Percentiles rank a stretch among this genome's conserved stretches.
phyloP scores from a whole-genome alignment of 2,329 filamentous ascomycete species.

The Trichophyton mentagrophytes region DNA sequence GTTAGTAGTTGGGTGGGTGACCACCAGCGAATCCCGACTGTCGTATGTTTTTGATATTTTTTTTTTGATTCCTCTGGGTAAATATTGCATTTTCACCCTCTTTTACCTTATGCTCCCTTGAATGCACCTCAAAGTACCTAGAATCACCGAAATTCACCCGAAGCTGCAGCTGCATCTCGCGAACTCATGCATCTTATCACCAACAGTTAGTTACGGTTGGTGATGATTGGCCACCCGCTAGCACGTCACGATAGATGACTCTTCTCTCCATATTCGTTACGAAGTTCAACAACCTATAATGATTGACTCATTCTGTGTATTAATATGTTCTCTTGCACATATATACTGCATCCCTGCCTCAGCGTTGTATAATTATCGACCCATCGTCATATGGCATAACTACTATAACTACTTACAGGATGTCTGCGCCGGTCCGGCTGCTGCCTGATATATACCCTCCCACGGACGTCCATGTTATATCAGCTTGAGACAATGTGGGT shows the following conservation, averaged over 20 bases:
- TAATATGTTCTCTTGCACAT: neutral
- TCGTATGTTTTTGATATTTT: neutral
- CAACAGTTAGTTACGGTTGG: no score
- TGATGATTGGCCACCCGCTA: no score
- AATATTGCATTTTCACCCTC: no score
- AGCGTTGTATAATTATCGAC: neutral
- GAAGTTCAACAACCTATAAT: no score
- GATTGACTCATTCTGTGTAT: neutral
- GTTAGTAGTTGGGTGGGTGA: neutral
- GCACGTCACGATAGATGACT: no score
- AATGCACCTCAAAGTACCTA: no score
- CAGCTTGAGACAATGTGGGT: neutral
- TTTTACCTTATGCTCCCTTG: no score
- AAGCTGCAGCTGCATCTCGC: no score
- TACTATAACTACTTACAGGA: neutral
- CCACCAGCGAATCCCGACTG: neutral
- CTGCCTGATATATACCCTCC: neutral
- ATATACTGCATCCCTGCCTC: neutral
- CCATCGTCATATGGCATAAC: neutral
- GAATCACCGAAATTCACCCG: no score
- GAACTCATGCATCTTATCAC: no score
- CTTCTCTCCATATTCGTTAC: no score
- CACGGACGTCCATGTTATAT: neutral
- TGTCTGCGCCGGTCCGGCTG: neutral
- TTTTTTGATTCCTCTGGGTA: no score